These are phyloP conservation scores for Hericium rajendrae DNA, from an alignment of 768 basidiomycete species.

Conservation along the genomic window DNA sequence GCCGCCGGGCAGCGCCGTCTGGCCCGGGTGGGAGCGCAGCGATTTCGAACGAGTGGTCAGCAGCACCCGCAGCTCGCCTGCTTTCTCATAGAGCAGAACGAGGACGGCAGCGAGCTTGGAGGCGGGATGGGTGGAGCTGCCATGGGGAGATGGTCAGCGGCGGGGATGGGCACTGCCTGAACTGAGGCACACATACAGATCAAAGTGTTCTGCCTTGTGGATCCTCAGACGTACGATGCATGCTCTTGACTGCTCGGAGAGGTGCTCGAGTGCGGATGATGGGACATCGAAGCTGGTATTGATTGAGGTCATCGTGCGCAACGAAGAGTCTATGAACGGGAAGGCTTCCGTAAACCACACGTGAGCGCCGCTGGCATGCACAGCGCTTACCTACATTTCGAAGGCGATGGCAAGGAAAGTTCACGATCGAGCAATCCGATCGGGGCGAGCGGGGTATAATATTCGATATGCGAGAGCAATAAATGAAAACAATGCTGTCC, in stretches of 20 bases:
- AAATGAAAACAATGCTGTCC: neutral
- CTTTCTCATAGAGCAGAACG: constrained; percentile 68
- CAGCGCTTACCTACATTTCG: neutral
- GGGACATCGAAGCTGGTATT: neutral
- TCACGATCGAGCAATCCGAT: neutral
- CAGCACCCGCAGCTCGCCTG: constrained; percentile 59
- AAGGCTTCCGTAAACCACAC: neutral
- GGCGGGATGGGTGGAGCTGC: constrained; percentile 25
- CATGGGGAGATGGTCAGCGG: neutral
- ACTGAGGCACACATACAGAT: constrained; percentile 5
- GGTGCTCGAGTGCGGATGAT: neutral
- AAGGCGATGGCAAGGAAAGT: neutral
- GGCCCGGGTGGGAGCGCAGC: constrained; percentile 66
- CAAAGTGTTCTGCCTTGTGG: constrained; percentile 2
- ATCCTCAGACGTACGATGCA: constrained; percentile 7
- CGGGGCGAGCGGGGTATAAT: neutral
- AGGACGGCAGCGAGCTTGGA: constrained; percentile 66
- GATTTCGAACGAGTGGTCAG: constrained; percentile 79
- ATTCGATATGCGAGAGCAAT: neutral
- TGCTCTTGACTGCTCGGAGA: constrained; percentile 4
- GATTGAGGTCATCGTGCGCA: neutral
- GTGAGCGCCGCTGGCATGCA: neutral
- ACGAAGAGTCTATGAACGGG: neutral
- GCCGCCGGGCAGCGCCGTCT: constrained; percentile 80
- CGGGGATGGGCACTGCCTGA: neutral